These are phyloP conservation scores for Cryptococcus sp. DNA, from an alignment of 1,284 basidiomycete species.

Conservation along the genomic window DNA sequence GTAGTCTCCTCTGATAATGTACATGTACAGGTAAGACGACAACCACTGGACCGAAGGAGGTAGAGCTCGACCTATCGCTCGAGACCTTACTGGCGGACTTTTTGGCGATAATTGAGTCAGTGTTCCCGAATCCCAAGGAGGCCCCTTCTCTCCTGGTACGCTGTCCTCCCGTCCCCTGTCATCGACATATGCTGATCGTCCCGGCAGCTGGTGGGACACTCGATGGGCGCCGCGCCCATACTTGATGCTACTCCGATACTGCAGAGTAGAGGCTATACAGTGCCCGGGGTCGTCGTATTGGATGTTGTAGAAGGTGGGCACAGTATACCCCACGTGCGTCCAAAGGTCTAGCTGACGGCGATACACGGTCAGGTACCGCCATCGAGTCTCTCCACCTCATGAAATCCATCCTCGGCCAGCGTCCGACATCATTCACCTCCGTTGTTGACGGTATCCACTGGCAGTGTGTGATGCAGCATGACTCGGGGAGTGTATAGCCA, in stretches of 20 bases:
- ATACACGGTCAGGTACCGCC: slow-evolving; percentile 67
- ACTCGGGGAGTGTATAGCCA: neutral
- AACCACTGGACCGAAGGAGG: slow-evolving; percentile 39
- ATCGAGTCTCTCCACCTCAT: slow-evolving; percentile 87
- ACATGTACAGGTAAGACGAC: slow-evolving; percentile 59
- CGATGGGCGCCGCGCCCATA: slow-evolving; percentile 88
- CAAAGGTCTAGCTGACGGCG: too few species aligned
- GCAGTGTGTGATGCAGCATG: slow-evolving; percentile 66
- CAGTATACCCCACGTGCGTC: too few species aligned
- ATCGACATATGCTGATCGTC: neutral
- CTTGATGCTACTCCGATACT: slow-evolving; percentile 66
- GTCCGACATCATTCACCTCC: slow-evolving; percentile 78
- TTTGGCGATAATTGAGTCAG: slow-evolving; percentile 60
- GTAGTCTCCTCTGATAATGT: slow-evolving; percentile 3
- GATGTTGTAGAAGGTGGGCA: slow-evolving; percentile 88
- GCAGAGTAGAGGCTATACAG: slow-evolving; percentile 63
- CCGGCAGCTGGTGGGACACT: slow-evolving; percentile 76
- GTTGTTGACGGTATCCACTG: slow-evolving; percentile 85
- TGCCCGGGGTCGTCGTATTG: slow-evolving; percentile 81
- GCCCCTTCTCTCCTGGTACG: slow-evolving; percentile 70
- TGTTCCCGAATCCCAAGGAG: slow-evolving; percentile 63
- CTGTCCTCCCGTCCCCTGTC: neutral
- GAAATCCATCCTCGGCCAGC: slow-evolving; percentile 77
- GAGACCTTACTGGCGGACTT: slow-evolving; percentile 69
- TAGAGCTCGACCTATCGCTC: slow-evolving; percentile 67